Percentiles rank a stretch among this genome's conserved stretches.
Conservation (phyloP, 208 protist species). For the Leishmania mexicana region DNA sequence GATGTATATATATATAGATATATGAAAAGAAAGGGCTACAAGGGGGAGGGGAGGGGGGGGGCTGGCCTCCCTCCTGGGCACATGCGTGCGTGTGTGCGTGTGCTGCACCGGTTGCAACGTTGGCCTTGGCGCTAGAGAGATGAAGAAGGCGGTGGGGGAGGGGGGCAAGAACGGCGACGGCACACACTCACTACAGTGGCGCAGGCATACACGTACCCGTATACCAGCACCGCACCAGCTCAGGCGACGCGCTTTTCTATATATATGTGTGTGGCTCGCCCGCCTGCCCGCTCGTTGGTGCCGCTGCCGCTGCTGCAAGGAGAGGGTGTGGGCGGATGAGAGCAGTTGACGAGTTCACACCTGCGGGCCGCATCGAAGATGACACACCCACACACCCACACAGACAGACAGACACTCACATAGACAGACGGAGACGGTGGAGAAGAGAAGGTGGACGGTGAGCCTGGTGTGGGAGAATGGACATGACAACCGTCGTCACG, state of each 20-base stretch:
- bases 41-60: neutral
- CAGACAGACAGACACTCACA: neutral
- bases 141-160: neutral
- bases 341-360: conserved; percentile 3
- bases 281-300: neutral
- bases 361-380: neutral
- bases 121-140: neutral
- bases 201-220: neutral
- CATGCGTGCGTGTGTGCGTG: conserved; percentile 2
- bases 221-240: neutral
- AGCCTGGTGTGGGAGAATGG: neutral
- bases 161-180: neutral
- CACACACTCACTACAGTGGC: conserved; percentile 1
- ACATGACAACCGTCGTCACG: neutral
- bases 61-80: neutral
- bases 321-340: neutral
- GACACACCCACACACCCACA: neutral
- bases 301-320: neutral
- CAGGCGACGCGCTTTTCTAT: neutral
- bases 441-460: neutral
- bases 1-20: neutral
- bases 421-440: neutral
- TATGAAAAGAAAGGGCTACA: neutral
- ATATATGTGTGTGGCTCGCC: neutral
- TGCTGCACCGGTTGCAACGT: neutral